These are phyloP conservation scores for Colletotrichum filicis DNA, from an alignment of 2,329 filamentous ascomycete species.

Conservation along the genomic window DNA sequence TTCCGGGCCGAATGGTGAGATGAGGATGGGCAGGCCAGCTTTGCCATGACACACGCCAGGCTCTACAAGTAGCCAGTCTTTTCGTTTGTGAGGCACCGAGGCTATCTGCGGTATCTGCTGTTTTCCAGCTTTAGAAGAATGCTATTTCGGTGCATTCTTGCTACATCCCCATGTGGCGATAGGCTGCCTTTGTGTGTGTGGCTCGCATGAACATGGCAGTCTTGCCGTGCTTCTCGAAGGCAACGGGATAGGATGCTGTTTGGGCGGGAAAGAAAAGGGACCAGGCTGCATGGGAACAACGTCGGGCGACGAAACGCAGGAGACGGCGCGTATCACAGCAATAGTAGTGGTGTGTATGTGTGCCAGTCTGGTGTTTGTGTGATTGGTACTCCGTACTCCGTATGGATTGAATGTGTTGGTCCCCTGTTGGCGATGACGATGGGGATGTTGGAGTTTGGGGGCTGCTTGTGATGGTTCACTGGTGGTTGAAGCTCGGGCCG, in stretches of 20 bases:
- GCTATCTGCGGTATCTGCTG: neutral
- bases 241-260: neutral
- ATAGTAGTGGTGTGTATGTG: neutral
- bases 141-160: conserved; percentile 18
- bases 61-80: neutral
- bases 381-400: neutral
- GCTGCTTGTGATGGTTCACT: neutral
- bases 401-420: neutral
- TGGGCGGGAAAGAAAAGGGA: neutral
- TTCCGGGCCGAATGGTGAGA: conserved; percentile 22
- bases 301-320: conserved; percentile 4
- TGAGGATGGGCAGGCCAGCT: conserved; percentile 23
- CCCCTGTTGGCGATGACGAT: conserved; percentile 12
- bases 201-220: neutral
- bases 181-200: neutral
- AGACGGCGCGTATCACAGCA: conserved; percentile 9
- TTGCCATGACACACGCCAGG: neutral
- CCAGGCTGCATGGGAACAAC: no score
- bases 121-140: neutral
- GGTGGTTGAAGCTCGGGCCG: conserved; percentile 18
- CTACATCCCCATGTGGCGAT: neutral
- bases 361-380: neutral
- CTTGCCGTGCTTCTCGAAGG: conserved; percentile 25
- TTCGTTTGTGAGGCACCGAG: neutral
- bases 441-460: conserved; percentile 24